Base-by-base conservation (phyloP, 805 yeast genomes). In the Suhomyces kilbournensis region DNA sequence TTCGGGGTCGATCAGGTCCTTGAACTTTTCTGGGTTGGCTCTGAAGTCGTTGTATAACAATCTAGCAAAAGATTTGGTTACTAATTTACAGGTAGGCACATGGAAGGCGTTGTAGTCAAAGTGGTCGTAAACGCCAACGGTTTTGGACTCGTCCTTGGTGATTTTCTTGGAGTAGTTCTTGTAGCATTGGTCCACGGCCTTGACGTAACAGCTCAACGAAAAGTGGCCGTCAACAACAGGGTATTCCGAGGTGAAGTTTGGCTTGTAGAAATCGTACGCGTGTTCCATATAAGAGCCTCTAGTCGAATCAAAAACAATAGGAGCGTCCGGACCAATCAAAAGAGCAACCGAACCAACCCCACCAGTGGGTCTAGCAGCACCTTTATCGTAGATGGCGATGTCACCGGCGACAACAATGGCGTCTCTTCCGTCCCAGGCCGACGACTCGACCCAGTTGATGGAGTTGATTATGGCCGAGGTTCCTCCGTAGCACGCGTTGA, bases 341-440 rank as follows among this genome's bases (percentile, higher is more conserved):
- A 94, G 64, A 44, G 99, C 99, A 55, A 93, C 96, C 46, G 96
- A 81, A 69, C 99, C 99, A 51, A 96, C 97, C 78, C 99, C 99
- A 72, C 99, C 99, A 50, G 99, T 94, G 67, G 99, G 99, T 81
- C 99, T 87, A 52, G 99, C 99, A 38, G 96, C 87, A 70, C 99
- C 99, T 76, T 92, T 83, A 64, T 92, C 91, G 75, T 94, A 94
- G 61, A 94, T 86, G 67, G 99, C 99, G 71, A 94, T 94, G 74
- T 94, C 99, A 74, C 97, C 98, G 68, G 94, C 85, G 20, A 93
- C 97, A 52, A 93, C 99, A 64, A 94, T 83, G 52, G 98, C 98
- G 66, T 93, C 91, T 72, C 98, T 85, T 58, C 99, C 99, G 67
- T 94, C 99, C 99, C 99, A 94, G 44, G 93, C 80, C 26, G 90